Percentiles rank a stretch among this genome's conserved stretches.
These are phyloP conservation scores for Phaeosphaeriaceae sp. DNA, from an alignment of 2,329 filamentous ascomycete species.

Conservation along the genomic window DNA sequence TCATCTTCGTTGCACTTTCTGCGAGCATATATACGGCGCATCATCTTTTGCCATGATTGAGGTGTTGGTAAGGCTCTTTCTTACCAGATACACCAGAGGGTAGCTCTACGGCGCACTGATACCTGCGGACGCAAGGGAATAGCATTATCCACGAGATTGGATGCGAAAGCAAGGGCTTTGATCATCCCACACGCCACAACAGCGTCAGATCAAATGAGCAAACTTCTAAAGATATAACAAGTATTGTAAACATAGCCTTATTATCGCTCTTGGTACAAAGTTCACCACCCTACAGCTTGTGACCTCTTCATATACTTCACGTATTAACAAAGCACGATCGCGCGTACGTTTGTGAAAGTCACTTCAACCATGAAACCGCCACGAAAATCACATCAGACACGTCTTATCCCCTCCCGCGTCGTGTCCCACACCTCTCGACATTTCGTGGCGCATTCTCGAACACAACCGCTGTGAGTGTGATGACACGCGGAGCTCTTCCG, in stretches of 20 bases:
- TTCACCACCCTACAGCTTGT: neutral
- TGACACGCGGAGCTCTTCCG: neutral
- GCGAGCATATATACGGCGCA: neutral
- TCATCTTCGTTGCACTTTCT: neutral
- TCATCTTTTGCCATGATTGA: neutral
- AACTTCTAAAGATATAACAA: neutral
- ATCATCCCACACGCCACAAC: neutral
- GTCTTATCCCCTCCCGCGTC: too few relatives aligned
- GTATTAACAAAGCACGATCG: neutral
- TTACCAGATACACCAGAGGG: neutral
- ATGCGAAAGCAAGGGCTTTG: neutral
- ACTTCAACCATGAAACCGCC: neutral
- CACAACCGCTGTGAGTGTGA: neutral
- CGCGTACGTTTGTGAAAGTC: neutral
- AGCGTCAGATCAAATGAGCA: neutral
- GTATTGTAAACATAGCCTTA: neutral
- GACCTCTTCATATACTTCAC: neutral
- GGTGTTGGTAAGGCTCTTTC: neutral
- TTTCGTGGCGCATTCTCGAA: neutral
- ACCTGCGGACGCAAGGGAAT: neutral
- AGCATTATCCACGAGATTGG: neutral
- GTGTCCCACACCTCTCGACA: neutral
- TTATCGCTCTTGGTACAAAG: neutral
- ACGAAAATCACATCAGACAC: too few relatives aligned
- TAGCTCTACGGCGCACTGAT: neutral